These are phyloP conservation scores for Pelargonium fulgidum DNA, from an alignment of 441 rosid species.

Conservation along the genomic window DNA sequence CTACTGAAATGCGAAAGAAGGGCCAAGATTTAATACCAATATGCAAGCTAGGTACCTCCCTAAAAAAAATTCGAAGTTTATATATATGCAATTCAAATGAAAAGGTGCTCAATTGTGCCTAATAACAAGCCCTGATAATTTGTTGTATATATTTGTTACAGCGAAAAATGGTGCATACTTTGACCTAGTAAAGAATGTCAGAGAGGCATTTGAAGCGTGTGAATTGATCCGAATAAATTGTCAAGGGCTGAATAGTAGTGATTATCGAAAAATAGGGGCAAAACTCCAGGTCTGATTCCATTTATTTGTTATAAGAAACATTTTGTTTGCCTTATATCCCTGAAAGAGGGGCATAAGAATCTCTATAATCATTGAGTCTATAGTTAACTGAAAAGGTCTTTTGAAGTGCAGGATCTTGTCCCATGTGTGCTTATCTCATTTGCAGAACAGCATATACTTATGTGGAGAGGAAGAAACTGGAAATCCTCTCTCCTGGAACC, in stretches of 20 bases:
- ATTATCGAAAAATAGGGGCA: slow-evolving; percentile 75
- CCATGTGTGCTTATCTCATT: slow-evolving; percentile 80
- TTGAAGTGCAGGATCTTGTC: slow-evolving; percentile 60
- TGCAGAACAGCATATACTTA: slow-evolving; percentile 65
- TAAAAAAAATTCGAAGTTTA: neutral
- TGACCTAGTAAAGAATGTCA: slow-evolving; percentile 56
- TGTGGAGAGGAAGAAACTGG: slow-evolving; percentile 85
- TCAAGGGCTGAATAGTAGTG: slow-evolving; percentile 69
- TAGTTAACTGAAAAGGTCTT: neutral
- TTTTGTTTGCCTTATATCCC: neutral
- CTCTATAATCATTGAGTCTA: neutral
- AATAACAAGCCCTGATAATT: slow-evolving; percentile 10
- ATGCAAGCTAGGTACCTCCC: slow-evolving; percentile 60
- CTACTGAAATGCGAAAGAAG: slow-evolving; percentile 62
- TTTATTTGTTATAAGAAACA: neutral
- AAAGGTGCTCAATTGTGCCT: slow-evolving; percentile 1
- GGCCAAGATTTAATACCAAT: slow-evolving; percentile 69
- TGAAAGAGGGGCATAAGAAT: neutral
- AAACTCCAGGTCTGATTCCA: slow-evolving; percentile 67
- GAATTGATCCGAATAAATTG: slow-evolving; percentile 78
- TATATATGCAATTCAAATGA: neutral
- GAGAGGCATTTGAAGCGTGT: slow-evolving; percentile 89
- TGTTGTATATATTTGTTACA: slow-evolving; percentile 29
- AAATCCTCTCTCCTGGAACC: slow-evolving; percentile 40
- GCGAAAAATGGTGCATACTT: slow-evolving; percentile 77